A percentile compares a stretch with the other conserved stretches of the same genome.
Evolutionary conservation across 495 filamentous ascomycete species (phyloP).

Genomic region (Hypomontagnella monticulosa): DNA sequence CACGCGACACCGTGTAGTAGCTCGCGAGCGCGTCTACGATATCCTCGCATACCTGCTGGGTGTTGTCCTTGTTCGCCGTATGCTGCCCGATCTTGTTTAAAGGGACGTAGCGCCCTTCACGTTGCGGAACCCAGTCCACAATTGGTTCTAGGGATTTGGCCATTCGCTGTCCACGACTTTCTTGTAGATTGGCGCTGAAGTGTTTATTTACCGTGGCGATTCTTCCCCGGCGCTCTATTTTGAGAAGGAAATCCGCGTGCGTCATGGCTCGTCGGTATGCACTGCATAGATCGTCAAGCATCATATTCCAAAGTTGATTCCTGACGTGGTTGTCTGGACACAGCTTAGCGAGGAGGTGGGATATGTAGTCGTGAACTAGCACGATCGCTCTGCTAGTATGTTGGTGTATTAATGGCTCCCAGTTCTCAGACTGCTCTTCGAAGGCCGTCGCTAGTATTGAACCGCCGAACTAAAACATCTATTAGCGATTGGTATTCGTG

Average conservation of each 20-base stretch:
- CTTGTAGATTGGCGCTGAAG: not conserved
- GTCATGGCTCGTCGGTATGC: too few species aligned
- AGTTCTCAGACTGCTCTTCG: too few species aligned
- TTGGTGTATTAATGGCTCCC: too few species aligned
- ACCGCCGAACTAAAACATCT: too few species aligned
- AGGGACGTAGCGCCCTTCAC: not conserved
- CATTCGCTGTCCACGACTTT: not conserved
- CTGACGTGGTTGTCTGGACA: not conserved
- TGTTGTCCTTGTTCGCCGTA: not conserved
- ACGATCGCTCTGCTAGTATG: not conserved
- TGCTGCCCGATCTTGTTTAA: not conserved
- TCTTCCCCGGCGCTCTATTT: not conserved
- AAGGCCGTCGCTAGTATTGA: too few species aligned
- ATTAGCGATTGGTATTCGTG: too few species aligned
- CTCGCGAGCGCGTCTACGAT: constrained; percentile 2
- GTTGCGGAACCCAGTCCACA: not conserved
- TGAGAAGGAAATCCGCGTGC: not conserved
- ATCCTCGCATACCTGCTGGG: constrained; percentile 7
- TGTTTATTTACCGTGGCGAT: not conserved
- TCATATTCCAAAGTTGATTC: not conserved
- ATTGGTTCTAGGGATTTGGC: not conserved
- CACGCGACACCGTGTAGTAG: constrained; percentile 2
- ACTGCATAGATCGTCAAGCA: not conserved
- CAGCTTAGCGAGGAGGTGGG: not conserved
- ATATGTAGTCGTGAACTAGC: not conserved